Evolutionary conservation across 768 basidiomycete genomes (phyloP).

Genomic region (Tubosaeta sp.): DNA sequence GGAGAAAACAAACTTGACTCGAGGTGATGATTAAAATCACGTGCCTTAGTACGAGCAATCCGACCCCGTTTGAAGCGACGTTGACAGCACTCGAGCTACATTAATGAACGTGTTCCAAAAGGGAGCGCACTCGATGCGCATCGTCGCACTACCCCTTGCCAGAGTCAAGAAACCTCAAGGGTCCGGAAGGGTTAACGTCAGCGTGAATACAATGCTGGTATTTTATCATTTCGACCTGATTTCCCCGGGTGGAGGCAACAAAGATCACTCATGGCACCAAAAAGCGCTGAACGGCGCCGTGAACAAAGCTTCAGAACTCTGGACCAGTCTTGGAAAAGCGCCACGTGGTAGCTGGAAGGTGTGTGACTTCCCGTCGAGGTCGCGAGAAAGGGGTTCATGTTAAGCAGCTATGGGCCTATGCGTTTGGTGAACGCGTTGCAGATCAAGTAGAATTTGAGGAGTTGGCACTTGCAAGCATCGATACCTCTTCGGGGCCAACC

Average conservation of each 20-base stretch:
- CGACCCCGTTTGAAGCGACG: not conserved
- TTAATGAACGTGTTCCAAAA: constrained; percentile 16
- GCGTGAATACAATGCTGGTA: constrained; percentile 26
- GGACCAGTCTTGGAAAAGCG: constrained; percentile 68
- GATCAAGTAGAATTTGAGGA: constrained; percentile 81
- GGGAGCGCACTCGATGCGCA: constrained; percentile 35
- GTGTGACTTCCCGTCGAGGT: constrained; percentile 18
- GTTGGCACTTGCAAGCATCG: constrained; percentile 65
- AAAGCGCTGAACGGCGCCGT: constrained; percentile 42
- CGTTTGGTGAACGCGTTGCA: constrained; percentile 61
- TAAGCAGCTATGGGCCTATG: constrained; percentile 53
- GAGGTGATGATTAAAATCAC: constrained; percentile 6
- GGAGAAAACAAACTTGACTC: not conserved
- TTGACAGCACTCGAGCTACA: not conserved
- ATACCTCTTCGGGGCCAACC: constrained; percentile 64
- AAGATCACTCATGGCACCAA: constrained; percentile 23
- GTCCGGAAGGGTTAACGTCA: constrained; percentile 4
- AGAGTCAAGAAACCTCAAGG: constrained; percentile 16
- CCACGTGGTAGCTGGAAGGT: constrained; percentile 71
- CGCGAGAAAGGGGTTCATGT: constrained; percentile 6
- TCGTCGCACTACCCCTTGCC: constrained; percentile 44
- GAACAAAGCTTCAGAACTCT: constrained; percentile 50
- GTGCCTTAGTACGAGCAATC: constrained; percentile 6
- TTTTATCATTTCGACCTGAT: constrained; percentile 41
- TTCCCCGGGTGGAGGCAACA: constrained; percentile 29